These are phyloP conservation scores for Linnemannia hyalina DNA, from an alignment of 192 early-diverging fungal genomes.

Conservation along the genomic window DNA sequence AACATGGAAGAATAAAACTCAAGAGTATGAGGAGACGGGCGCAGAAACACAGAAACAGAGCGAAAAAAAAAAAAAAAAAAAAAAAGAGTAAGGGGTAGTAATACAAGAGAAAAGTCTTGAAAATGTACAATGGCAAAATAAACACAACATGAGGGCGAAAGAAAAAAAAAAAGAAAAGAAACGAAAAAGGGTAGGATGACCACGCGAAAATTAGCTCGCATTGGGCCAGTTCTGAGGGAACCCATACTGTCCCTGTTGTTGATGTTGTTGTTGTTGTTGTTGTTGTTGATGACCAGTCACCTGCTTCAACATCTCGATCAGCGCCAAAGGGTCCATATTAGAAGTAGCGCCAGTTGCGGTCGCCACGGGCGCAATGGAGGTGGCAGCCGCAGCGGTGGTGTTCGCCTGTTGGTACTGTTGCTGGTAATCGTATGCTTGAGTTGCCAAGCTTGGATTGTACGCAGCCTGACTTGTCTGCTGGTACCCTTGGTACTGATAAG, in stretches of 20 bases:
- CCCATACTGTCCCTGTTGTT: slow-evolving; percentile 11
- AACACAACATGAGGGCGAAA: background rate
- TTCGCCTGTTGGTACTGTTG: background rate
- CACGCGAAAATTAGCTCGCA: background rate
- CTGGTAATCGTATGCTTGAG: background rate
- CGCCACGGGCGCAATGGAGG: background rate
- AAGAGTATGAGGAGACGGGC: background rate
- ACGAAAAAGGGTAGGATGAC: background rate
- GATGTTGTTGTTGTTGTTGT: slow-evolving; percentile 31
- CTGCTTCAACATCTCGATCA: slow-evolving; percentile 29
- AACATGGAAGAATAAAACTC: background rate
- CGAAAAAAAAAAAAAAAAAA: background rate
- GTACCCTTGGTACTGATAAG: background rate
- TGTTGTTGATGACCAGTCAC: slow-evolving; percentile 11
- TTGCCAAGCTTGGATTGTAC: background rate
- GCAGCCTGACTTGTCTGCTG: background rate
- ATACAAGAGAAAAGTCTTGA: background rate
- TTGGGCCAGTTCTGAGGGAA: background rate
- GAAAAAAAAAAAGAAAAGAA: background rate
- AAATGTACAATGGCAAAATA: background rate
- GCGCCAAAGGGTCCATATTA: background rate
- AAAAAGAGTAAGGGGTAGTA: background rate
- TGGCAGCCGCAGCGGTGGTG: background rate
- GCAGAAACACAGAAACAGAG: background rate
- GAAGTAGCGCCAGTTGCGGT: background rate